Evolutionary conservation across 2,329 filamentous ascomycete species (phyloP).

Genomic region (Fusarium luffae): DNA sequence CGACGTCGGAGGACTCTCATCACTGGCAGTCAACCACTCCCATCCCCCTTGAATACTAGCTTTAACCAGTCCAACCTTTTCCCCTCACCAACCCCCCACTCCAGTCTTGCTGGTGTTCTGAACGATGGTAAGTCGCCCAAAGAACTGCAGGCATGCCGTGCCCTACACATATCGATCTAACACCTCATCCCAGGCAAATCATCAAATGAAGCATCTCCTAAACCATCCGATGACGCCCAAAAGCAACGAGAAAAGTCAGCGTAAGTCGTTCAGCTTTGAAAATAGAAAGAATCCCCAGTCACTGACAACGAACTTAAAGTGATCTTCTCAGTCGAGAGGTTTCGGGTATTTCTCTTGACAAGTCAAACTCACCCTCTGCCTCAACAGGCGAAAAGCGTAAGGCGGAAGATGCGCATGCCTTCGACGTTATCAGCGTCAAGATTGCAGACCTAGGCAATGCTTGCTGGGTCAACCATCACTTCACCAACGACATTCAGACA

Average conservation of each 20-base stretch:
- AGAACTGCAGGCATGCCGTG: background rate
- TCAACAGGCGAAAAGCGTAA: constrained; percentile 70
- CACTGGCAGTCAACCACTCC: constrained; percentile 94
- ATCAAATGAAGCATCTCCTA: constrained; percentile 60
- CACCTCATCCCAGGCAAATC: constrained; percentile 46
- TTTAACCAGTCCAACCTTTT: constrained; percentile 85
- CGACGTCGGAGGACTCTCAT: constrained; percentile 92
- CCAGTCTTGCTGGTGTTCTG: constrained; percentile 86
- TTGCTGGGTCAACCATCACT: constrained; percentile 98
- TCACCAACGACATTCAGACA: constrained; percentile 99
- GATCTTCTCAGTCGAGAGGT: constrained; percentile 93
- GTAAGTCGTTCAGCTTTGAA: constrained; percentile 64
- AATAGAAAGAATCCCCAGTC: background rate
- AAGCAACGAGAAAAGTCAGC: constrained; percentile 92
- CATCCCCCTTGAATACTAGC: constrained; percentile 91
- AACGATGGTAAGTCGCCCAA: constrained; percentile 72
- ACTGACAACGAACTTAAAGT: constrained; percentile 56
- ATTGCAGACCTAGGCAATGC: constrained; percentile 98
- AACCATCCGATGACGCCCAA: constrained; percentile 71
- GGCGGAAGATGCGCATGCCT: constrained; percentile 65
- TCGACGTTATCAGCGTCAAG: constrained; percentile 94
- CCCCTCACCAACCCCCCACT: constrained; percentile 70
- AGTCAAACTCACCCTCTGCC: constrained; percentile 64
- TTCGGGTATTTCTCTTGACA: constrained; percentile 93
- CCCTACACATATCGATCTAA: constrained; percentile 21